These are phyloP conservation scores for Graphiopsis chlorocephala DNA, from an alignment of 2,329 filamentous ascomycete species.

Conservation along the genomic window DNA sequence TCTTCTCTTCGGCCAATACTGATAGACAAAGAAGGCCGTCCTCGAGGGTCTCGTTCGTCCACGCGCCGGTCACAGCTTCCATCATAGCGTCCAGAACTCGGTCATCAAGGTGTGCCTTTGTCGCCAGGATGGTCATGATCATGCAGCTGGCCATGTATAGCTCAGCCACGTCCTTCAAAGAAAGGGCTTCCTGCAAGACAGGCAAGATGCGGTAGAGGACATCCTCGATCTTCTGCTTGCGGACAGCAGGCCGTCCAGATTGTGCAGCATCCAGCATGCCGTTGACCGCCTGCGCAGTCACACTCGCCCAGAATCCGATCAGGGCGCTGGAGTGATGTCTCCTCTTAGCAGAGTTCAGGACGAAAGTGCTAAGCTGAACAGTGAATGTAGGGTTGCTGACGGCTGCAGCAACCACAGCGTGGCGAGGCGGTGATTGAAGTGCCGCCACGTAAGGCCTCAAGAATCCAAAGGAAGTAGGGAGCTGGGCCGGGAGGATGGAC, in stretches of 20 bases:
- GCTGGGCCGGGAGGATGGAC: slow-evolving; percentile 74
- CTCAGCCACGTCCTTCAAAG: slow-evolving; percentile 71
- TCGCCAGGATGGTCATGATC: slow-evolving; percentile 79
- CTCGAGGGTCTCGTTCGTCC: slow-evolving; percentile 68
- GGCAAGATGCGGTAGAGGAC: slow-evolving; percentile 66
- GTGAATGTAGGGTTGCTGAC: slow-evolving; percentile 76
- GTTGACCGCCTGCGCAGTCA: slow-evolving; percentile 81
- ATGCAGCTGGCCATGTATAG: slow-evolving; percentile 88
- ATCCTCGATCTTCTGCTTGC: slow-evolving; percentile 77
- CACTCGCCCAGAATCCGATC: slow-evolving; percentile 85
- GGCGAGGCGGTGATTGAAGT: slow-evolving; percentile 71
- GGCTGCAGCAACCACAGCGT: slow-evolving; percentile 79
- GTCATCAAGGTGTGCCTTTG: slow-evolving; percentile 77
- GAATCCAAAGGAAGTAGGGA: slow-evolving; percentile 77
- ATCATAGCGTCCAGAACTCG: slow-evolving; percentile 80
- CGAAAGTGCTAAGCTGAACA: slow-evolving; percentile 71
- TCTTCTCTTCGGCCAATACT: slow-evolving; percentile 76
- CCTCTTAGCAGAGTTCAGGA: slow-evolving; percentile 68
- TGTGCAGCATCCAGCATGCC: slow-evolving; percentile 74
- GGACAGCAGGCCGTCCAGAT: slow-evolving; percentile 72
- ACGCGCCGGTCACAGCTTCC: slow-evolving; percentile 79
- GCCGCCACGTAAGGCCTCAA: slow-evolving; percentile 81
- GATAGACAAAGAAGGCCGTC: slow-evolving; percentile 77
- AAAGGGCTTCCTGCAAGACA: slow-evolving; percentile 73
- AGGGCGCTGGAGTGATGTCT: slow-evolving; percentile 74